These are phyloP conservation scores for Talaromyces rugulosus DNA, from an alignment of 2,329 filamentous ascomycete species.

Conservation along the genomic window DNA sequence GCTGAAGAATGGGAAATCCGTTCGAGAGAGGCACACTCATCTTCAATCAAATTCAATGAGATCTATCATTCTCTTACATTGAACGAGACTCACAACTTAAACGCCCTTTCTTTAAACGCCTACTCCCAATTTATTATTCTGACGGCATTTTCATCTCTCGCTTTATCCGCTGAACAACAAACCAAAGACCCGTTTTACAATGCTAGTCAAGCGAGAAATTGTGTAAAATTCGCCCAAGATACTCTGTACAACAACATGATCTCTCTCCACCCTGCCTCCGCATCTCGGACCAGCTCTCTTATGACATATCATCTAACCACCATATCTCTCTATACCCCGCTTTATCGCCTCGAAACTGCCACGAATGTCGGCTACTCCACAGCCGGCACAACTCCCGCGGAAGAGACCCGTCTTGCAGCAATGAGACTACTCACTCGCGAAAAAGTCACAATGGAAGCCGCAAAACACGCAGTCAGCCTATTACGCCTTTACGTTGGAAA, in stretches of 20 bases:
- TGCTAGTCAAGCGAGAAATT: neutral
- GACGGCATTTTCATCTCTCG: neutral
- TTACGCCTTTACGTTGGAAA: conserved; percentile 1
- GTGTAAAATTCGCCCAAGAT: neutral
- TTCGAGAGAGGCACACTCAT: neutral
- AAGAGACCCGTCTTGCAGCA: neutral
- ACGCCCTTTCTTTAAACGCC: neutral
- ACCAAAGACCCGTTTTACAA: neutral
- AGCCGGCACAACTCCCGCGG: neutral
- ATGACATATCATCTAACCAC: neutral
- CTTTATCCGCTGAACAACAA: neutral
- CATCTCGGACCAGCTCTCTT: neutral
- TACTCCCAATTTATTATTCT: neutral
- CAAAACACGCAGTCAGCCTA: neutral
- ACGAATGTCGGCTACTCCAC: neutral
- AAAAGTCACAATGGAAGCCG: neutral
- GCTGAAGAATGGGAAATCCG: neutral
- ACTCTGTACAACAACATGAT: neutral
- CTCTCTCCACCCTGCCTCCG: neutral
- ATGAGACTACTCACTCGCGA: neutral
- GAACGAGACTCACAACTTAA: neutral
- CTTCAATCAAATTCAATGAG: neutral
- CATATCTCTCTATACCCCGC: neutral
- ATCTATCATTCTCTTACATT: neutral
- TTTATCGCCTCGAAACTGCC: neutral